Base-by-base conservation (phyloP, 768 basidiomycete genomes). In the Lactarius vividus region DNA sequence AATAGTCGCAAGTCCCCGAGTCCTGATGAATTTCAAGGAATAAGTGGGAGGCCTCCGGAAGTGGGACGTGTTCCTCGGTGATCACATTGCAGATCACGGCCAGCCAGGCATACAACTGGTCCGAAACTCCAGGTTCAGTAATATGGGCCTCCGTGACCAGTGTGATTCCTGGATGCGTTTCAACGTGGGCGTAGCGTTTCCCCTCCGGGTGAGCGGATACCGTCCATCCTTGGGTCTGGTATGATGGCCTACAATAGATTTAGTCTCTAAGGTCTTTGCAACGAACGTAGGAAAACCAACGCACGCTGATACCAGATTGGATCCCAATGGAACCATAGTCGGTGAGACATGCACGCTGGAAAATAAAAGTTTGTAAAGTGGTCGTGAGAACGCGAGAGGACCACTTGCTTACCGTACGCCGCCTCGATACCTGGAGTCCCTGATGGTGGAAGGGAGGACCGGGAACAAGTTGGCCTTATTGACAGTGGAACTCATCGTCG, bases 171-270 rank as follows among this genome's bases (percentile, higher is more conserved):
- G 55, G 3, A 0, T 35, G 55, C 2, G 33, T 23, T 35, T 52
- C 15, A 26, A 52, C 13, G 6, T 52, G 49, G 23, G 49, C 26
- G 26, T 52, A 52, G 26, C 49, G 55, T 18, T 56, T 56, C 33
- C 55, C 55, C n/a, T 56, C 55, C 9, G 55, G 55, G 55, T 56
- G 55, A 20, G 33, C 55, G 20, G 55, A 56, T 35, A 35, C 29
- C 11, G 33, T 56, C 55, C 55, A 56, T 29, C 49, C 49, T 15
- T 52, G 49, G 13, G 49, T 15, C 26, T 52, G 49, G 49, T 52
- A 52, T 8, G 49, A 52, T 52, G 49, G 49, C 23, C 49, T 52
- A 26, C 23, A 52, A 13, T 16, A 52, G 49, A 15, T 26, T 52
- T 52, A 26, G 49, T 52, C 2, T 26, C 2, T 15, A 15, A 28